phyloP scores from a whole-genome alignment of 176 grass and related monocot species.

The Lolium rigidum region DNA sequence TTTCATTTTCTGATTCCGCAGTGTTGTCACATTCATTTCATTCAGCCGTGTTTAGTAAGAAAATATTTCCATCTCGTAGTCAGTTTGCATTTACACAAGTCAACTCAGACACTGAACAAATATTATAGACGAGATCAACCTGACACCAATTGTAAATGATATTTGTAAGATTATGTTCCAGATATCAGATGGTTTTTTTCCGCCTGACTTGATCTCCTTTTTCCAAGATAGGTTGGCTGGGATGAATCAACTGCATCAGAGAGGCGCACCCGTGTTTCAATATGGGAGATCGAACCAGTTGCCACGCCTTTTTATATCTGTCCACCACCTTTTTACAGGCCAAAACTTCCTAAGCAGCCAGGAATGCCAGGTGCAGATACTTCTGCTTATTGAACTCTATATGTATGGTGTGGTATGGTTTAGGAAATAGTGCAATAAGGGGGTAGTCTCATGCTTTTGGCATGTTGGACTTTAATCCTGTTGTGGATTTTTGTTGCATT shows the following conservation, averaged over 20 bases:
- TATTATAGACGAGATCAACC: conserved; percentile 1
- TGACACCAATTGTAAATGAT: conserved; percentile 13
- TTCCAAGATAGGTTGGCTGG: conserved; percentile 89
- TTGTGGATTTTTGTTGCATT: not conserved
- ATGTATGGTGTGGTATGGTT: too few species aligned
- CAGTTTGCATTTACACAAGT: not conserved
- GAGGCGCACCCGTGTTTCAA: conserved; percentile 85
- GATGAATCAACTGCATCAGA: conserved; percentile 95
- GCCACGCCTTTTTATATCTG: conserved; percentile 99
- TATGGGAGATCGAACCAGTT: conserved; percentile 99
- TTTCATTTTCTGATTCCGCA: not conserved
- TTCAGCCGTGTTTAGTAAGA: conserved; percentile 18
- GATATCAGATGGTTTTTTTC: not conserved
- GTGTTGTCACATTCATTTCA: conserved; percentile 14
- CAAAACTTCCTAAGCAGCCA: conserved; percentile 80
- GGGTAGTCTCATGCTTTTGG: not conserved
- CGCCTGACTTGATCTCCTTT: conserved; percentile 39
- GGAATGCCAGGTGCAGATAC: conserved; percentile 66
- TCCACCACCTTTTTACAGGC: conserved; percentile 87
- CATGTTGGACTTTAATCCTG: not conserved
- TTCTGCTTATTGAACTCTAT: not conserved
- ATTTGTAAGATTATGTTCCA: conserved; percentile 24
- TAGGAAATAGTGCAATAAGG: conserved; percentile 11
- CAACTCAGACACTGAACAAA: not conserved
- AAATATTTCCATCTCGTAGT: not conserved